A percentile compares a stretch with the other conserved stretches of the same genome.
Conservation (phyloP, 2,329 filamentous ascomycete species). For the Botrytis tulipae region DNA sequence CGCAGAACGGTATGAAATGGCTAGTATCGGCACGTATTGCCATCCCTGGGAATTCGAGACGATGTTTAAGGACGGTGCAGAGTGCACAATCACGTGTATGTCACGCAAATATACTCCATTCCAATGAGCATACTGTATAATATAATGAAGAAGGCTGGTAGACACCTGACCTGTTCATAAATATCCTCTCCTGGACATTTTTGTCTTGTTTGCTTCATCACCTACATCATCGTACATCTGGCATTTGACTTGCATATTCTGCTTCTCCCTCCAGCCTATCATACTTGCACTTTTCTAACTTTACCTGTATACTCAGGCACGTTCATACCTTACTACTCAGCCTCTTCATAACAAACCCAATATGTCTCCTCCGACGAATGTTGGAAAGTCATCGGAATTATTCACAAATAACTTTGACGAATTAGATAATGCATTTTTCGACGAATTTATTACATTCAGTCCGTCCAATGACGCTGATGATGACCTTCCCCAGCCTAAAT, state of each 20-base stretch:
- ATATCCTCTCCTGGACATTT: constrained; percentile 32
- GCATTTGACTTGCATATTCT: constrained; percentile 28
- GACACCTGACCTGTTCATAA: constrained; percentile 33
- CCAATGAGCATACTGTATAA: constrained; percentile 24
- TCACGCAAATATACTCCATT: constrained; percentile 25
- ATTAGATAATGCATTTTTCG: constrained; percentile 60
- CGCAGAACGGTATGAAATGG: constrained; percentile 13
- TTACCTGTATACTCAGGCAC: constrained; percentile 19
- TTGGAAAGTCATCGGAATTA: constrained; percentile 52
- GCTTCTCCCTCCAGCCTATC: constrained; percentile 15
- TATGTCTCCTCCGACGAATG: constrained; percentile 36
- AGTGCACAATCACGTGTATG: constrained; percentile 18
- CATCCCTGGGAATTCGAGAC: constrained; percentile 21
- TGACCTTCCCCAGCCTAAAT: constrained; percentile 48
- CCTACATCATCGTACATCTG: constrained; percentile 27
- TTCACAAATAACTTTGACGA: constrained; percentile 49
- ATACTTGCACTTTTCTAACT: constrained; percentile 20
- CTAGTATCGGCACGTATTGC: constrained; percentile 19
- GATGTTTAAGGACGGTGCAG: constrained; percentile 22
- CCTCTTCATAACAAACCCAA: constrained; percentile 16
- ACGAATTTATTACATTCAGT: constrained; percentile 60
- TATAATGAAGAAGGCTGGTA: constrained; percentile 36
- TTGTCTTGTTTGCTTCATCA: constrained; percentile 29
- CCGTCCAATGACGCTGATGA: constrained; percentile 49
- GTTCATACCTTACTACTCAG: constrained; percentile 19